Base-by-base conservation (phyloP, 2,329 filamentous ascomycete species). In the Neofusicoccum cordaticola region DNA sequence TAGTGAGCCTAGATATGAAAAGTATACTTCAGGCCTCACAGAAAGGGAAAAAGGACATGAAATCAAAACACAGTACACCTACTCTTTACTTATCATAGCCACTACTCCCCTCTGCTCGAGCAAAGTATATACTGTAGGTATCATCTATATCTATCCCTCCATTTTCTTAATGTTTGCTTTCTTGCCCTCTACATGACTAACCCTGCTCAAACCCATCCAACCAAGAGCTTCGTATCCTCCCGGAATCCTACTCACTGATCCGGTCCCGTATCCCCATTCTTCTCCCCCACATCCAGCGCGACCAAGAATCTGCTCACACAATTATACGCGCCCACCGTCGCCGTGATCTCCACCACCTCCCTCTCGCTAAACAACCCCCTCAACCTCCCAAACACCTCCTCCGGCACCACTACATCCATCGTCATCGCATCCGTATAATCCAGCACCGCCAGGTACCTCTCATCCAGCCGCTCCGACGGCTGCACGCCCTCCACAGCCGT, bases 361-460 rank as follows among this genome's bases (percentile, higher is more conserved):
- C 84, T 82, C 67, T 93, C 89, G 27, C 74, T 83, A 69, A 93
- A 92, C 41, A 83, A 72, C 12, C 68, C 74, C 78, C 84, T 89
- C 68, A 96, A 69, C 69, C 79, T 78, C 35, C 74, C 84, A 78
- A 94, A 94, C 1, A 90, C 85, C 65, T 80, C 84, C 56, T 95
- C 89, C 12, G 80, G 77, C 6, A 96, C 91, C 60, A 83, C 80
- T 0, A 94, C 88, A 50, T 86, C 84, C 68, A 87, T 81, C 57
- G 92, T 96, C 90, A 96, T 96, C 74, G 91, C 90, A 78, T 96
- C 91, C 17, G 92, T 85, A 74, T 92, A 93, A 51, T 83, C 80
- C 62, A 94, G 75, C 39, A 91, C 89, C 0, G 87, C 88, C 81
- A 86, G 87, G 78, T 92, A 87, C 73, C 80, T 82, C 66, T 84